Percentiles rank a stretch among this genome's conserved stretches.
Conservation (phyloP, 805 yeast species). For the Wickerhamiella domercqiae region DNA sequence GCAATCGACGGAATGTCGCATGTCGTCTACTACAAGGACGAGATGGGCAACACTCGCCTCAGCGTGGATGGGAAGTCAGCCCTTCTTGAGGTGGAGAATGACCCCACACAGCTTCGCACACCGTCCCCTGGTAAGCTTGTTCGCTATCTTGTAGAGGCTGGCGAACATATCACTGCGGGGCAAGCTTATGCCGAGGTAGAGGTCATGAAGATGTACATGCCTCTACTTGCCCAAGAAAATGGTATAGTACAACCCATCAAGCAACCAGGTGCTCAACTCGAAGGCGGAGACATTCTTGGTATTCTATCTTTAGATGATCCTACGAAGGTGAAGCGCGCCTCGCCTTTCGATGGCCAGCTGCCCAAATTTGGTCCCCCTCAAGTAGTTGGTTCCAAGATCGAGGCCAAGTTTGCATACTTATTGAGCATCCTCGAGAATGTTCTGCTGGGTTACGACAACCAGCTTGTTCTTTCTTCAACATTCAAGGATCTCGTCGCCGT, state of each 20-base stretch:
- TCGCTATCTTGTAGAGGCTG: conserved; percentile 82
- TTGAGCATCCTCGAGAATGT: conserved; percentile 57
- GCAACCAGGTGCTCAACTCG: conserved; percentile 96
- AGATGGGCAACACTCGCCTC: conserved; percentile 84
- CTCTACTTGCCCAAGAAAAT: conserved; percentile 80
- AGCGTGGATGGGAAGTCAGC: conserved; percentile 95
- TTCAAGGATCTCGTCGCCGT: conserved; percentile 57
- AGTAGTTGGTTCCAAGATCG: conserved; percentile 70
- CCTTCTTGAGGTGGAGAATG: conserved; percentile 84
- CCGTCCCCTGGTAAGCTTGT: conserved; percentile 98
- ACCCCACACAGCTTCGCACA: conserved; percentile 95
- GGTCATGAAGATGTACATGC: conserved; percentile 99
- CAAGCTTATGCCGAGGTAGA: conserved; percentile 97
- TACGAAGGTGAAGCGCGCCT: conserved; percentile 89
- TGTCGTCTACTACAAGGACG: conserved; percentile 95
- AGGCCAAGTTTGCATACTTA: conserved; percentile 49
- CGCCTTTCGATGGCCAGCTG: conserved; percentile 85
- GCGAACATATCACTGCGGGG: conserved; percentile 83
- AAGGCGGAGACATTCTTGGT: conserved; percentile 94
- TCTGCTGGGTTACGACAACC: conserved; percentile 85
- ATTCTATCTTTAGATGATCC: conserved; percentile 92
- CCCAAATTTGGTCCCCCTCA: conserved; percentile 79
- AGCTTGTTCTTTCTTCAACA: conserved; percentile 78
- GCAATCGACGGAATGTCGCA: conserved; percentile 88
- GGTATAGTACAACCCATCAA: conserved; percentile 86